Conservation (phyloP, 768 basidiomycete genomes). For the Termitomyces sp. region DNA sequence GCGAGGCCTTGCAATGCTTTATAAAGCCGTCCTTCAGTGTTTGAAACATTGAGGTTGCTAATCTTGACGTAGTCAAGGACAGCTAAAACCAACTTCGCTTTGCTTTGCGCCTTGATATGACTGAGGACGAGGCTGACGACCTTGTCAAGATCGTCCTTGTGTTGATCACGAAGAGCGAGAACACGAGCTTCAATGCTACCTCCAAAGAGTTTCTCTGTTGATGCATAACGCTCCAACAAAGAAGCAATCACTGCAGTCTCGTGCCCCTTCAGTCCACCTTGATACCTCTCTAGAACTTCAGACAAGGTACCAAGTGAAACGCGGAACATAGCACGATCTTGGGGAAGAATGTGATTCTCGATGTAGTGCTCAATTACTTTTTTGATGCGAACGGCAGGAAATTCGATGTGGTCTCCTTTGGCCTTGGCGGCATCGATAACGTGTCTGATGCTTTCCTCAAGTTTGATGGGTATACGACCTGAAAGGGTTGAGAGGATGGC, state of each 20-base stretch:
- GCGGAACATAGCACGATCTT: constrained; percentile 79
- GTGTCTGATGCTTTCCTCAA: constrained; percentile 81
- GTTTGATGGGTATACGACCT: constrained; percentile 87
- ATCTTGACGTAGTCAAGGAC: constrained; percentile 89
- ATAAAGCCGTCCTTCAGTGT: constrained; percentile 67
- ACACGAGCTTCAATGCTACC: constrained; percentile 93
- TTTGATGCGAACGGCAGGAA: constrained; percentile 84
- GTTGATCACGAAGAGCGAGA: constrained; percentile 81
- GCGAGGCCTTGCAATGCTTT: constrained; percentile 79
- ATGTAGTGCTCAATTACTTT: constrained; percentile 84
- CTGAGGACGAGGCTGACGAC: constrained; percentile 85
- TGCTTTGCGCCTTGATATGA: constrained; percentile 93
- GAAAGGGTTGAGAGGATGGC: constrained; percentile 85
- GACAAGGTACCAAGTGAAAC: constrained; percentile 64
- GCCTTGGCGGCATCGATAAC: constrained; percentile 71
- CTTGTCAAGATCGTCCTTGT: constrained; percentile 89
- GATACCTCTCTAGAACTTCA: constrained; percentile 75
- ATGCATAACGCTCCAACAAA: constrained; percentile 73
- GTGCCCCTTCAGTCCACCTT: constrained; percentile 80
- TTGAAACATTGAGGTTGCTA: constrained; percentile 69
- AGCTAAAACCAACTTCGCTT: constrained; percentile 81
- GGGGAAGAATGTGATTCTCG: constrained; percentile 71
- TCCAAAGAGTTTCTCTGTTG: constrained; percentile 89
- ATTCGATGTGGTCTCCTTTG: constrained; percentile 74
- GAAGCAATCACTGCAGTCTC: constrained; percentile 74